Evolutionary conservation across 1,284 basidiomycete genomes (phyloP).

Genomic region (Puccinia triticina): DNA sequence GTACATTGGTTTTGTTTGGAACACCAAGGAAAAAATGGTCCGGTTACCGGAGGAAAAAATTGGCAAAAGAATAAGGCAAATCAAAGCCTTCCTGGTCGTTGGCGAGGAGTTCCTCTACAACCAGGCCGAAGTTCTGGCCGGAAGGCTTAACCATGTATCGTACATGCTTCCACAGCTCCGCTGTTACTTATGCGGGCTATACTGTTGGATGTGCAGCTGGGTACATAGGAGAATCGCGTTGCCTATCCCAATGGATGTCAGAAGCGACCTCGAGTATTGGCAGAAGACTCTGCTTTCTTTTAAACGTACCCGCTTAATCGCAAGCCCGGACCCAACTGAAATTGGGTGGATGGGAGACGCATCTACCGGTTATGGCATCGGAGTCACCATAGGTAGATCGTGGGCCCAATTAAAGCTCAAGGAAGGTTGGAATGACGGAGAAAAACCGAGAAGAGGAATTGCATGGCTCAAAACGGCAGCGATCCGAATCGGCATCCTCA

Average conservation of each 20-base stretch:
- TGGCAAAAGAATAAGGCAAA: neutral
- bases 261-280: neutral
- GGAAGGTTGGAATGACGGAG: neutral
- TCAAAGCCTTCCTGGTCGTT: neutral
- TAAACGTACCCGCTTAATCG: neutral
- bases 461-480: too few relatives aligned
- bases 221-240: neutral
- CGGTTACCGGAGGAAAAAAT: neutral
- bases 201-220: neutral
- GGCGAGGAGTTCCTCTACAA: neutral
- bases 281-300: neutral
- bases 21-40: neutral
- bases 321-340: neutral
- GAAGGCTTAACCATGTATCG: too few relatives aligned
- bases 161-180: conserved; percentile 7
- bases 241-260: neutral
- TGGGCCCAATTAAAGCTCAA: neutral
- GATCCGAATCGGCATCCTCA: too few relatives aligned
- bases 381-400: neutral
- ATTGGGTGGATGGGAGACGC: neutral
- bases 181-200: neutral
- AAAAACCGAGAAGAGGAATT: neutral
- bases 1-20: neutral
- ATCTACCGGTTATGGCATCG: neutral
- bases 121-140: neutral